Evolutionary conservation across 495 filamentous ascomycete genomes (phyloP).

Genomic region (Lophiostoma macrostomum): DNA sequence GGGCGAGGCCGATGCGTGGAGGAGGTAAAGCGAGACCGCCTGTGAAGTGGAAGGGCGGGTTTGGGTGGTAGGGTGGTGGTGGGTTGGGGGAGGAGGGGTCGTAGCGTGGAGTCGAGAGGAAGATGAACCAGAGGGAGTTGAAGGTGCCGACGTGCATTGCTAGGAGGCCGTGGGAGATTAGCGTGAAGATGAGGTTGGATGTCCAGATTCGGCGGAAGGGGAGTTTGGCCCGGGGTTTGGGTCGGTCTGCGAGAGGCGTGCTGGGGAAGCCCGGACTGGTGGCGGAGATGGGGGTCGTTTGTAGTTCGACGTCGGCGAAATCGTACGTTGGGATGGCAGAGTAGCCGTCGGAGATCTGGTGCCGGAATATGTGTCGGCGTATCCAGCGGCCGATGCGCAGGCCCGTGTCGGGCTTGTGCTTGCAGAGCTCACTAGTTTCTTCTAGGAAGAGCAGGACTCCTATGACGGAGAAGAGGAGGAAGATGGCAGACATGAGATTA

Average conservation of each 20-base stretch:
- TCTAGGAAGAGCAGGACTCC: constrained; percentile 65
- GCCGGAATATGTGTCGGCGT: constrained; percentile 18
- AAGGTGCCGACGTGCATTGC: constrained; percentile 74
- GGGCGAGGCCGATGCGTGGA: constrained; percentile 63
- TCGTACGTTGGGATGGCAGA: constrained; percentile 19
- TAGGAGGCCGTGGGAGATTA: constrained; percentile 63
- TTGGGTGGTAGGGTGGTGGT: constrained; percentile 37
- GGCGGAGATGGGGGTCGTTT: constrained; percentile 25
- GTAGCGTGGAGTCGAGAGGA: constrained; percentile 62
- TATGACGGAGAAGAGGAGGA: constrained; percentile 55
- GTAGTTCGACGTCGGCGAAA: constrained; percentile 16
- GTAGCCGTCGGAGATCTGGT: constrained; percentile 13
- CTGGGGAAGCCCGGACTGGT: no score
- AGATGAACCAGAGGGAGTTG: constrained; percentile 70
- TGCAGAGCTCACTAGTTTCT: constrained; percentile 52
- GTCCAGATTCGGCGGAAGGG: constrained; percentile 67
- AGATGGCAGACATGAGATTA: constrained; percentile 68
- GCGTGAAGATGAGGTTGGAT: constrained; percentile 56
- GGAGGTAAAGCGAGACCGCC: constrained; percentile 72
- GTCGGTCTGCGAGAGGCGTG: constrained; percentile 27
- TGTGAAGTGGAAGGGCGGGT: constrained; percentile 60
- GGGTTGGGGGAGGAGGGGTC: constrained; percentile 43
- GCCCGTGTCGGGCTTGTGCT: constrained; percentile 21
- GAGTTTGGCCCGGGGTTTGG: constrained; percentile 43
- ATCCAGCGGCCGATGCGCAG: constrained; percentile 29